Evolutionary conservation across 345 rosid genomes (phyloP).

Genomic region (Eucalyptus lansdowneana): DNA sequence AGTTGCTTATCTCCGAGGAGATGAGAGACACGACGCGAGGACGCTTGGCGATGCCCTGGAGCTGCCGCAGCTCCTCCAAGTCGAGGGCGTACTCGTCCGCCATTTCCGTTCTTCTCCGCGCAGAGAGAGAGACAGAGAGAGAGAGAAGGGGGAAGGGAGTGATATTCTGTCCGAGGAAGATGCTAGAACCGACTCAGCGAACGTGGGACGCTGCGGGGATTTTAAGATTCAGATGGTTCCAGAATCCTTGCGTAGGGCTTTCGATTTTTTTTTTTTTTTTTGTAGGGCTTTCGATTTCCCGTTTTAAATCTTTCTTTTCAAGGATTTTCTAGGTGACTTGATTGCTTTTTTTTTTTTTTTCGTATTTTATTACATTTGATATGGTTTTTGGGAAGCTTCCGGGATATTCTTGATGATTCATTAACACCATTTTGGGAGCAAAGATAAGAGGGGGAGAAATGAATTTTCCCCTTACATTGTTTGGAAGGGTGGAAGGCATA

Average conservation of each 20-base stretch:
- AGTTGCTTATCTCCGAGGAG: slow-evolving; percentile 40
- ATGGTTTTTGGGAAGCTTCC: not conserved
- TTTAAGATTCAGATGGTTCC: not conserved
- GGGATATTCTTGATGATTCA: not conserved
- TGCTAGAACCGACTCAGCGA: not conserved
- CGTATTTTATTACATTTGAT: not conserved
- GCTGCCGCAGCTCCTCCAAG: slow-evolving; percentile 66
- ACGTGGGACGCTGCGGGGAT: not conserved
- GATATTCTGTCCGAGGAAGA: not conserved
- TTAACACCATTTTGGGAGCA: not conserved
- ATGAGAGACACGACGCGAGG: slow-evolving; percentile 58
- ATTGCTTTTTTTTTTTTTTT: rapidly evolving
- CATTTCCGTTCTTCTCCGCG: slow-evolving; percentile 9
- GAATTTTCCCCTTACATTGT: not conserved
- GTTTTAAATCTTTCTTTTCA: too few species aligned
- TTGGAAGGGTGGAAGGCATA: not conserved
- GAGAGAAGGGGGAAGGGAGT: too few species aligned
- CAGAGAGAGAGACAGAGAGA: not conserved
- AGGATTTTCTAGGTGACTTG: too few species aligned
- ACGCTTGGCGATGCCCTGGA: slow-evolving; percentile 66
- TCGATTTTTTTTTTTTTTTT: not conserved
- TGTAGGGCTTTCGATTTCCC: too few species aligned
- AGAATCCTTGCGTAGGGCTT: not conserved
- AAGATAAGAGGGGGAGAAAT: not conserved
- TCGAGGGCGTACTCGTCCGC: slow-evolving; percentile 58